phyloP scores from a whole-genome alignment of 108 stramenopile species.

The Discostella pseudostelligera region DNA sequence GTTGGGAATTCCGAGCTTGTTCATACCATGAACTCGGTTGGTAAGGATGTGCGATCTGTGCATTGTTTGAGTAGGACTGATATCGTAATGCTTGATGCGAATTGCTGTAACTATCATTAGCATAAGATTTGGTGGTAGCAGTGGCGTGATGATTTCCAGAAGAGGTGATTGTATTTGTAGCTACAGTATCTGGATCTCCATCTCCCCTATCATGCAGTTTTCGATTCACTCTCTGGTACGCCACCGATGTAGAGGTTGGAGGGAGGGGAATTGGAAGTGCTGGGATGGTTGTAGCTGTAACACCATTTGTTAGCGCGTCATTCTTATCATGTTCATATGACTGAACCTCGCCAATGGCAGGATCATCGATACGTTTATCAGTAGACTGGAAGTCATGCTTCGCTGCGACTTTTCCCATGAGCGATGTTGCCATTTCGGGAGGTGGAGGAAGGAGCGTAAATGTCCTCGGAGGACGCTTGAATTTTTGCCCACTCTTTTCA shows the following conservation, averaged over 20 bases:
- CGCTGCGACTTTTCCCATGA: neutral
- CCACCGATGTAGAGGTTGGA: constrained; percentile 7
- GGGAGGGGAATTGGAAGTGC: constrained; percentile 17
- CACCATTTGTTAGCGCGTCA: neutral
- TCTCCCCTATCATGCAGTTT: neutral
- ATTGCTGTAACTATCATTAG: constrained; percentile 15
- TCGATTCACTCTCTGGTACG: constrained; percentile 15
- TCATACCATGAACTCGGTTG: constrained; percentile 36
- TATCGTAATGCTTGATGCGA: constrained; percentile 20
- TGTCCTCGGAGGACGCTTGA: constrained; percentile 11
- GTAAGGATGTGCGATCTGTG: constrained; percentile 27
- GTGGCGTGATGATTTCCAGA: neutral
- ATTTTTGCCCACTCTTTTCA: constrained; percentile 9
- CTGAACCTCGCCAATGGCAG: neutral
- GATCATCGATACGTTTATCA: neutral
- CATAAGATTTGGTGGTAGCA: neutral
- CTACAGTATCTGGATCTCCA: neutral
- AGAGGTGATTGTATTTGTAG: neutral
- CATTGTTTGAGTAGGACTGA: constrained; percentile 6
- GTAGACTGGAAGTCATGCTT: neutral
- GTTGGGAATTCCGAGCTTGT: constrained; percentile 21
- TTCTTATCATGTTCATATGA: neutral
- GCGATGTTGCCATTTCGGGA: constrained; percentile 22
- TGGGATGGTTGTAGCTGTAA: neutral
- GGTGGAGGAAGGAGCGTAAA: constrained; percentile 24